Evolutionary conservation across 768 basidiomycete genomes (phyloP), one percentile per base, ranked within the genome.

Genomic region (Sporobolomyces roseus): DNA sequence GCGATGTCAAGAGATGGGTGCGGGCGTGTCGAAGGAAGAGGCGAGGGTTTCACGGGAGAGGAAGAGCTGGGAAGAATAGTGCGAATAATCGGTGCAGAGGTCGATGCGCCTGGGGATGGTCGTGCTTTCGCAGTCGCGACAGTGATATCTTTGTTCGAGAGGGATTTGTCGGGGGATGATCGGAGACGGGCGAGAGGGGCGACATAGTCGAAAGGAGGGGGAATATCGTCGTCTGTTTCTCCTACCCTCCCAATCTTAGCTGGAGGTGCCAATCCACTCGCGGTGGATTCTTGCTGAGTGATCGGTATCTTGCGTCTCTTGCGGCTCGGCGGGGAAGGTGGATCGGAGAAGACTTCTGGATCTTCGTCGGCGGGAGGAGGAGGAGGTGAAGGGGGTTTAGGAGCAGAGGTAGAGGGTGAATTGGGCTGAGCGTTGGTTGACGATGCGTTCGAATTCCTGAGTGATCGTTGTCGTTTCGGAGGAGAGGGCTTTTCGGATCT

Each of bases 31-130:
- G n/a, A n/a, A n/a, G 25, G 7, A 14, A 58, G 38, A 8, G 56
- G 9, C 23, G 56, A 27, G 23, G 56, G 56, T 41, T 41, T 41
- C 38, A 9, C 10, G 38, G 56, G 56, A 25, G 56, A 58, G 13
- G 56, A 58, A 4, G 56, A 58, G 27, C 56, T 58, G 5, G 56
- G 56, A 19, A 45, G 56, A 16, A 32, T 45, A 10, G 56, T 58
- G 13, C 56, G 56, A 17, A 58, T 58, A 25, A 58, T 6, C 13
- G 56, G 56, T 7, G 56, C 56, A 12, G 41, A 43, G 9, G 3
- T 36, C 17, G 30, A 17, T 9, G 38, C 38, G 38, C 38, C 38
- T 41, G n/a, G n/a, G n/a, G n/a, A n/a, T n/a, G n/a, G n/a, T n/a
- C n/a, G n/a, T n/a, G n/a, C n/a, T n/a, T n/a, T n/a, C n/a, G n/a